Base-by-base conservation (phyloP, 139 green algal species). In the Coelastrella sp. region DNA sequence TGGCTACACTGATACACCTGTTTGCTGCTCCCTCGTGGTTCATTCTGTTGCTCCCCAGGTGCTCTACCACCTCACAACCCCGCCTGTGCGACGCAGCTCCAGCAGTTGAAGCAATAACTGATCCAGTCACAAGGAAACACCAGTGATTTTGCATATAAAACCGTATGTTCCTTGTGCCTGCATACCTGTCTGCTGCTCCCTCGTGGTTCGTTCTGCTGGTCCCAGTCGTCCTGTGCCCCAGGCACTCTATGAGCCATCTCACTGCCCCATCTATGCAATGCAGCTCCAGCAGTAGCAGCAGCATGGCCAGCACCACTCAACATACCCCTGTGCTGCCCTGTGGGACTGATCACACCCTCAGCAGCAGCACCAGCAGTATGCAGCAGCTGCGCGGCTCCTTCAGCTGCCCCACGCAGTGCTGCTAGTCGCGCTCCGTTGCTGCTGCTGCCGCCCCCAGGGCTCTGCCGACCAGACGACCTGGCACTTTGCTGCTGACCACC, bases 181-280 rank as follows among this genome's bases (percentile, higher is more conserved):
- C 32, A 47, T 47, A 47, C 32, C 32, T 47, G 32, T 47, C 32
- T 47, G 32, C 32, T 47, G 32, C 32, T 47, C 32, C 32, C 32
- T 47, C 32, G 32, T 47, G 32, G 32, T 61, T 20, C 83, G 7
- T 16, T 66, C 61, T 19, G 61, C 68, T 71, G 81, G 61, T 68
- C 22, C n/a, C 61, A 68, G 73, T 79, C 83, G 64, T 47, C 59
- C 22, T 86, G 80, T 20, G 20, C 23, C 20, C 68, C 17, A 32
- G 68, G 5, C 16, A 76, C 7, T 14, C 22, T 14, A 76, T 76
- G 68, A 76, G 68, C 68, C 68, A 76, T 76, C 6, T 80, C 74
- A 80, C 60, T 75, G 58, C 85, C 73, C 73, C 73, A 90, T 8
- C 86, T 8, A 13, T 90, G 86, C 75, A 90, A 20, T 10, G 54